These are phyloP conservation scores for Ophiostoma tasmaniense DNA, from an alignment of 2,329 filamentous ascomycete genomes.

Conservation along the genomic window DNA sequence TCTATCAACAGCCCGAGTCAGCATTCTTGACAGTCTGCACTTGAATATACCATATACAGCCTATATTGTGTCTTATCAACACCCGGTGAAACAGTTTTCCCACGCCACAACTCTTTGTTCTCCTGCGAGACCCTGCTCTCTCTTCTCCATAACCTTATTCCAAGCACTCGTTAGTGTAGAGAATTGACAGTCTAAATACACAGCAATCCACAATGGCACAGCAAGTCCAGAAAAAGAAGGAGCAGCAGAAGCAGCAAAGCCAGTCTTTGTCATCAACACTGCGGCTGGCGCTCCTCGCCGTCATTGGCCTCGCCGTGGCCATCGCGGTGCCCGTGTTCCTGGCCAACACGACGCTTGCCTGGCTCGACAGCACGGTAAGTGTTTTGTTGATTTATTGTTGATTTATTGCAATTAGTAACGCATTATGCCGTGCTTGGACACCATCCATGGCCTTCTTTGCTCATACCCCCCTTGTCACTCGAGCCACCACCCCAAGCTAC, in stretches of 20 bases:
- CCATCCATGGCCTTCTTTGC: neutral
- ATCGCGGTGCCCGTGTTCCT: conserved; percentile 8
- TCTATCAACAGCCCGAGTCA: neutral
- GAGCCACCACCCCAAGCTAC: neutral
- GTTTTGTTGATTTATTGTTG: neutral
- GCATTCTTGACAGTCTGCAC: neutral
- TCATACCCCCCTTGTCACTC: neutral
- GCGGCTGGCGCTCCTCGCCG: conserved; percentile 3
- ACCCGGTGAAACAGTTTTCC: conserved; percentile 2
- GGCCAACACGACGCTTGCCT: conserved; percentile 6
- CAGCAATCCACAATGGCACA: neutral
- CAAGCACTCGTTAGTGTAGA: too few relatives aligned
- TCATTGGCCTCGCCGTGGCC: neutral
- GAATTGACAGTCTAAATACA: neutral
- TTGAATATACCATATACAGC: neutral
- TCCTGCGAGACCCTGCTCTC: neutral
- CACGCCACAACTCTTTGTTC: neutral
- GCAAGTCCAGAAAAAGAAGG: neutral
- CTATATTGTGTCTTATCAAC: neutral
- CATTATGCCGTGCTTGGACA: neutral
- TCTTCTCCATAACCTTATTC: neutral
- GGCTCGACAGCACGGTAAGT: neutral
- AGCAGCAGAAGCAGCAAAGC: neutral
- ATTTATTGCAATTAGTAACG: neutral
- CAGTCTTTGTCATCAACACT: neutral